phyloP scores from a whole-genome alignment of 352 stramenopile species.

The Phytopythium sindhum region DNA sequence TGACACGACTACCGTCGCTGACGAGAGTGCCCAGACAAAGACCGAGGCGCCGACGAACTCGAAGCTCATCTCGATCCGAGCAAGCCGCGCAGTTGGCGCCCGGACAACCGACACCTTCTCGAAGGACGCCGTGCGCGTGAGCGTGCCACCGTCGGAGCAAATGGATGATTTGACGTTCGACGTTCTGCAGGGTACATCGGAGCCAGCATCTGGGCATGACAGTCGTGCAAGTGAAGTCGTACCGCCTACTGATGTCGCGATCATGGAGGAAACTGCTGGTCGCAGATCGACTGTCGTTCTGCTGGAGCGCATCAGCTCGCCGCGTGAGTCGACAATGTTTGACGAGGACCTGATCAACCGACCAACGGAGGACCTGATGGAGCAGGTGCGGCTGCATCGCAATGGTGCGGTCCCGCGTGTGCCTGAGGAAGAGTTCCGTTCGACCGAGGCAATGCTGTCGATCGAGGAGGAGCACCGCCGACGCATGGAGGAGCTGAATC shows the following conservation, averaged over 20 bases:
- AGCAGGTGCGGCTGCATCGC: constrained; percentile 39
- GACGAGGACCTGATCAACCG: constrained; percentile 46
- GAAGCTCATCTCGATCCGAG: constrained; percentile 10
- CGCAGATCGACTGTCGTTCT: constrained; percentile 23
- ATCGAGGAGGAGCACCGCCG: constrained; percentile 47
- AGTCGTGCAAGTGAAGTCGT: not conserved
- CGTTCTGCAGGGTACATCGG: not conserved
- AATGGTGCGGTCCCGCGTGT: constrained; percentile 17
- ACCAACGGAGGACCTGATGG: constrained; percentile 31
- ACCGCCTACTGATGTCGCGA: not conserved
- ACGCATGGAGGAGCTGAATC: constrained; percentile 72
- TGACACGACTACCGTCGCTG: not conserved
- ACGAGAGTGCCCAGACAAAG: not conserved
- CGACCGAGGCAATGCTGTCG: constrained; percentile 41
- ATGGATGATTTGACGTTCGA: constrained; percentile 26
- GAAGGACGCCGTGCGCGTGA: constrained; percentile 18
- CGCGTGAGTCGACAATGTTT: constrained; percentile 28
- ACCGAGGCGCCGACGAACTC: not conserved
- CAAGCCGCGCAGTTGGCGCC: not conserved
- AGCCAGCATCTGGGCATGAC: not conserved
- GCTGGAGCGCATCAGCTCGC: constrained; percentile 26
- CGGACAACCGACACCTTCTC: constrained; percentile 20
- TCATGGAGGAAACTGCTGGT: not conserved
- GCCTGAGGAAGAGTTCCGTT: constrained; percentile 33
- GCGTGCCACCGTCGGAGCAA: constrained; percentile 15